phyloP scores from a whole-genome alignment of 495 filamentous ascomycete species.

The Tirmania nivea region DNA sequence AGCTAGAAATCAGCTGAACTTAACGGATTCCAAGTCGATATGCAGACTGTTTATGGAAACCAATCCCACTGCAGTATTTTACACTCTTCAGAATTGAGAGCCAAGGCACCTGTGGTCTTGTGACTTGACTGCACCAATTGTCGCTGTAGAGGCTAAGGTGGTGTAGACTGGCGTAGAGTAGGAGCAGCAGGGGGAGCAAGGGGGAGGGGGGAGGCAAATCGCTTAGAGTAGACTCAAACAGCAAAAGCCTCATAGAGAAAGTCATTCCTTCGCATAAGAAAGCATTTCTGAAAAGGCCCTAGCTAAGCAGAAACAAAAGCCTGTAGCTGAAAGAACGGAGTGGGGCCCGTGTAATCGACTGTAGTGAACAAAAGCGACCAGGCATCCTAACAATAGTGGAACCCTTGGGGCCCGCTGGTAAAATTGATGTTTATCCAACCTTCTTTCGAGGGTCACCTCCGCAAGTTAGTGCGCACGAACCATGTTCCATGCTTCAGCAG shows the following conservation, averaged over 20 bases:
- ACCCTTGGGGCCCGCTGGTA: too few species aligned
- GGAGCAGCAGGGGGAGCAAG: too few species aligned
- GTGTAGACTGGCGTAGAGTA: neutral
- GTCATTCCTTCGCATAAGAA: neutral
- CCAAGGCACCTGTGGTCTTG: conserved; percentile 18
- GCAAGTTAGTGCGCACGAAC: neutral
- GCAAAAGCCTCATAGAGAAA: neutral
- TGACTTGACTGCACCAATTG: conserved; percentile 9
- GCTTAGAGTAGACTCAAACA: too few species aligned
- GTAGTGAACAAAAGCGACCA: conserved; percentile 5
- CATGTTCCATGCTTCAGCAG: neutral
- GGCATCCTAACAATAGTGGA: too few species aligned
- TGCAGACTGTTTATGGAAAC: conserved; percentile 18
- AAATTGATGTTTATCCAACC: too few species aligned
- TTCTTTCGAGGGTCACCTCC: too few species aligned
- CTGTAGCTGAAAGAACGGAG: conserved; percentile 16
- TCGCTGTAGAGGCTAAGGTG: neutral
- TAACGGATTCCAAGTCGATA: conserved; percentile 14
- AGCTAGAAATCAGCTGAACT: conserved; percentile 20
- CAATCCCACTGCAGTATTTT: conserved; percentile 14
- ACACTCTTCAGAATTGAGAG: conserved; percentile 10
- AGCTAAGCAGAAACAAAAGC: conserved; percentile 5
- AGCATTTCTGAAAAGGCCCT: conserved; percentile 14
- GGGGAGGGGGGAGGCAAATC: too few species aligned
- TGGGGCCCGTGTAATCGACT: conserved; percentile 13